Evolutionary conservation across 805 yeast genomes (phyloP).

Genomic region (Ogataea pilisensis): DNA sequence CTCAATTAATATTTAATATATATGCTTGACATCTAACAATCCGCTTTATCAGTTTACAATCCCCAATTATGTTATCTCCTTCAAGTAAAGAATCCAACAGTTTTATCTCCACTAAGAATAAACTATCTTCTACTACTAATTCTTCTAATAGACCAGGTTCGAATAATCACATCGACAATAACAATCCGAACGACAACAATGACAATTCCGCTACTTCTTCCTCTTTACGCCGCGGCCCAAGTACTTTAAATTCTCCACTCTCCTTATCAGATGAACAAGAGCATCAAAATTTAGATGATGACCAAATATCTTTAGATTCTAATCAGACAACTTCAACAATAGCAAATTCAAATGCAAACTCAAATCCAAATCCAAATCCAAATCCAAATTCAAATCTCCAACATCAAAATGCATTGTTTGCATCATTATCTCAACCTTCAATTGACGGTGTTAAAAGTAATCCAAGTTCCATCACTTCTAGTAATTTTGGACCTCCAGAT

Average conservation of each 20-base stretch:
- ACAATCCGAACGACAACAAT: background rate
- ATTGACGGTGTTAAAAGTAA: background rate
- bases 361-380: background rate
- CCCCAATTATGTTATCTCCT: slow-evolving; percentile 19
- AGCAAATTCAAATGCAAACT: background rate
- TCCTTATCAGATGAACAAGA: slow-evolving; percentile 18
- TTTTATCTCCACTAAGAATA: slow-evolving; percentile 7
- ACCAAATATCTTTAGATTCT: slow-evolving; percentile 19
- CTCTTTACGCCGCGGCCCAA: no score
- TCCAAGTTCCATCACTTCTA: background rate
- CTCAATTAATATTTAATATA: no score
- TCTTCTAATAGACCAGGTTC: no score
- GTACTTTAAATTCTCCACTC: slow-evolving; percentile 18
- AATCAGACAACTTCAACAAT: slow-evolving; percentile 6
- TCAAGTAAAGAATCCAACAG: slow-evolving; percentile 20
- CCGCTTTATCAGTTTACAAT: background rate
- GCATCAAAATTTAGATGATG: slow-evolving; percentile 13
- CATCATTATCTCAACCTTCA: no score
- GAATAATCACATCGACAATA: slow-evolving; percentile 4
- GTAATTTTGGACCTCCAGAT: slow-evolving; percentile 1
- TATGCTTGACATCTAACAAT: no score
- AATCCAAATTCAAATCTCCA: no score
- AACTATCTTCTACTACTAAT: slow-evolving; percentile 14
- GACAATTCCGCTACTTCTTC: background rate
- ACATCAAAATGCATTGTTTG: no score